Evolutionary conservation across 129 eudicot species (phyloP), one percentile per base, ranked within the genome.

Genomic region (Escallonia rubra): DNA sequence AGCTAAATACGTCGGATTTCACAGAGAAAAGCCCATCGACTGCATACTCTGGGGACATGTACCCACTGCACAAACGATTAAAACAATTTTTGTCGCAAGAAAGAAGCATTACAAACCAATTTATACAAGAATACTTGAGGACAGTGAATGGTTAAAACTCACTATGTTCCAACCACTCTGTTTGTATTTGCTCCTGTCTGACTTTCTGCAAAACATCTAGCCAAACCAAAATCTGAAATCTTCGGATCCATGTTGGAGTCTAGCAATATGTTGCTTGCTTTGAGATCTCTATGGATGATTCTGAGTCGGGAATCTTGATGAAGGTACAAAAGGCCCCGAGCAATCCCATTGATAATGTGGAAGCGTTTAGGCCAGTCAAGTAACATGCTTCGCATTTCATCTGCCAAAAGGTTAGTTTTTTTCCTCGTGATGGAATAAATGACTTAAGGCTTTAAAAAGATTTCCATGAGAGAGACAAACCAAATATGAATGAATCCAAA

Each of bases 221-320:
- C 84, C 74, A 75, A 14, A 48, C 85, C 85, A 54, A 80, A 80
- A 51, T 80, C 85, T 49, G 81, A 80, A 61, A 80, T 80, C 70
- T 80, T 80, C 0, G 81, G 77, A 72, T 80, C 72, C 81, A 80
- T 80, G 15, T 75, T 71, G 0, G 14, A 42, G 55, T 80, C 84
- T 39, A 80, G 80, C 77, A 80, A 55, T 61, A 80, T 65, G 56
- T 80, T 80, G 64, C 77, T 67, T 3, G 62, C 84, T 66, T 80
- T 74, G 15, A 80, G 80, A 70, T 80, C 85, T 80, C 80, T 80
- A 63, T 80, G 84, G 67, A 74, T 74, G 4, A 74, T 79, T 69
- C 83, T 69, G 23, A 79, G 73, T 55, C 82, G 72, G 57, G 85
- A 80, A 80, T 80, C 85, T 68, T 76, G 81, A 71, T 76, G 81